These are phyloP conservation scores for Claviceps sp. DNA, from an alignment of 2,329 filamentous ascomycete species.

Conservation along the genomic window DNA sequence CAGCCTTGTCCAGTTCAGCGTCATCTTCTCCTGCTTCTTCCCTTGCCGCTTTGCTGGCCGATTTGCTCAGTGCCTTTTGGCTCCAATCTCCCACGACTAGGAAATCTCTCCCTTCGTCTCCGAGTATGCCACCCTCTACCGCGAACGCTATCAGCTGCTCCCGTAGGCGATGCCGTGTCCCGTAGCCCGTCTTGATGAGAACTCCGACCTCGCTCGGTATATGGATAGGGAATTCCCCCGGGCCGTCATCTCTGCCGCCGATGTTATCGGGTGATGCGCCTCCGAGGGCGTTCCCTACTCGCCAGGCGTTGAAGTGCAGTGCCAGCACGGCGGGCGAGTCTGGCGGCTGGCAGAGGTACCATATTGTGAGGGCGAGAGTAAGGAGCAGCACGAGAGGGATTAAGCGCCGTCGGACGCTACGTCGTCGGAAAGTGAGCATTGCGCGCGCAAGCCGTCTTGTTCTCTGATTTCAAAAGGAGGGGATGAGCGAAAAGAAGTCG, in stretches of 20 bases:
- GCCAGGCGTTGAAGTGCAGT: slow-evolving; percentile 19
- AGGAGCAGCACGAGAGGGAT: slow-evolving; percentile 11
- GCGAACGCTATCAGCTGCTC: slow-evolving; percentile 32
- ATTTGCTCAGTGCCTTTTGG: not conserved
- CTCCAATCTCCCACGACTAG: slow-evolving; percentile 39
- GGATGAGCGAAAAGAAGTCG: not conserved
- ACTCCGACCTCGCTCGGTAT: slow-evolving; percentile 33
- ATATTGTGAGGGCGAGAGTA: slow-evolving; percentile 13
- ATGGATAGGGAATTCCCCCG: slow-evolving; percentile 28
- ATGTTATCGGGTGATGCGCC: slow-evolving; percentile 19
- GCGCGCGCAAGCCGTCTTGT: not conserved
- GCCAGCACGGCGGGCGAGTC: slow-evolving; percentile 21
- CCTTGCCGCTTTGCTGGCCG: slow-evolving; percentile 15
- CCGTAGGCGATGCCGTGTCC: slow-evolving; percentile 34
- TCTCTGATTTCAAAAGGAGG: not conserved
- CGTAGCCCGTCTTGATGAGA: slow-evolving; percentile 43
- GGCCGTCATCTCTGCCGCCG: slow-evolving; percentile 23
- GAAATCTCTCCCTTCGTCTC: slow-evolving; percentile 26
- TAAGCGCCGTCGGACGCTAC: slow-evolving; percentile 16
- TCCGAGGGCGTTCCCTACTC: slow-evolving; percentile 19
- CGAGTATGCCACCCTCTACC: slow-evolving; percentile 19
- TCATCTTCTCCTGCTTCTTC: slow-evolving; percentile 18
- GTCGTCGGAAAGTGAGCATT: slow-evolving; percentile 15
- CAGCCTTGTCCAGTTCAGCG: not conserved
- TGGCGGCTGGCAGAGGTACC: slow-evolving; percentile 18